Evolutionary conservation across 805 yeast species (phyloP).

Genomic region (Grigorovia transvaalensis): DNA sequence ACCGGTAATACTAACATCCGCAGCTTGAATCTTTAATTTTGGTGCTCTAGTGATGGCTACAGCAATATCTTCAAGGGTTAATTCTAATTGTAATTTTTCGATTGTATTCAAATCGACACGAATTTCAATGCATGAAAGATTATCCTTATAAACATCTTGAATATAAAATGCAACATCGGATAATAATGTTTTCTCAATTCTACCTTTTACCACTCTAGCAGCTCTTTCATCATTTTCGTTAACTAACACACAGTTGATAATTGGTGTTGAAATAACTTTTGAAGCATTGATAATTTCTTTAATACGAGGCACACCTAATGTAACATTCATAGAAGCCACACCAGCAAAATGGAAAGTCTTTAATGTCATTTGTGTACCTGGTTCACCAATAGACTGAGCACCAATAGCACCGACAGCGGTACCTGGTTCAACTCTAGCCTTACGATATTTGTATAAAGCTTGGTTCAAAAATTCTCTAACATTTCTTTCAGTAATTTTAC

Average conservation of each 20-base stretch:
- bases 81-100: constrained; percentile 80
- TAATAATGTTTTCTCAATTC: constrained; percentile 84
- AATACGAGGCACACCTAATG: constrained; percentile 98
- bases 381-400: constrained; percentile 98
- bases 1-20: constrained; percentile 61
- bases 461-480: constrained; percentile 59
- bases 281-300: constrained; percentile 98
- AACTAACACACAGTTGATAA: constrained; percentile 86
- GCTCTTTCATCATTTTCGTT: constrained; percentile 94
- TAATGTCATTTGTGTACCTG: constrained; percentile 98
- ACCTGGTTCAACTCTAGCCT: constrained; percentile 95
- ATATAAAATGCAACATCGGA: constrained; percentile 81
- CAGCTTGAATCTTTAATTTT: constrained; percentile 68
- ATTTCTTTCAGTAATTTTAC: constrained; percentile 52
- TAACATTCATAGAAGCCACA: constrained; percentile 97
- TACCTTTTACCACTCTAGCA: constrained; percentile 96
- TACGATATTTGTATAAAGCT: constrained; percentile 70
- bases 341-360: constrained; percentile 98
- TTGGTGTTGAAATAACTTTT: constrained; percentile 89
- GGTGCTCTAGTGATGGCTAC: constrained; percentile 75
- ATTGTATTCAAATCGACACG: constrained; percentile 76
- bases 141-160: constrained; percentile 85
- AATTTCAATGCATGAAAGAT: constrained; percentile 66
- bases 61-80: constrained; percentile 78
- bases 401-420: constrained; percentile 99